These are phyloP conservation scores for Candida tibetensis DNA, from an alignment of 805 yeast species.

Conservation along the genomic window DNA sequence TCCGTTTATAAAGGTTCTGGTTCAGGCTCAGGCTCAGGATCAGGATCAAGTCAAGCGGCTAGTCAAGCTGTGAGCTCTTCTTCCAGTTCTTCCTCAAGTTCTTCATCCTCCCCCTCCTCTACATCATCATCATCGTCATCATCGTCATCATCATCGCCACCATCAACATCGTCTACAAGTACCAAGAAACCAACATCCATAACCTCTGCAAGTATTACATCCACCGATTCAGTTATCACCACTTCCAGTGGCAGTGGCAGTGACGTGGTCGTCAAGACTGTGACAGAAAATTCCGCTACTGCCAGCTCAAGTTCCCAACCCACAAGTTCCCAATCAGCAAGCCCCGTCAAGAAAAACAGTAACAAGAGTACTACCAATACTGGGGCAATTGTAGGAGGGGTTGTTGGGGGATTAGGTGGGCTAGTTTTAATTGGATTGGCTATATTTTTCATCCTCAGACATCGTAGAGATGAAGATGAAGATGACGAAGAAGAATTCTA, in stretches of 20 bases:
- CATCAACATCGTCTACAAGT: constrained; percentile 9
- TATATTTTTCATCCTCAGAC: constrained; percentile 31
- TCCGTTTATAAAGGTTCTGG: constrained; percentile 29
- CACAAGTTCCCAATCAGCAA: background rate
- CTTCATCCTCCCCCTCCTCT: constrained; percentile 7
- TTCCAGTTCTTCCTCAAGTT: background rate
- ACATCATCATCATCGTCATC: constrained; percentile 14
- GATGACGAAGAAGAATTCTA: constrained; percentile 38
- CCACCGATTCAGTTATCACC: constrained; percentile 3
- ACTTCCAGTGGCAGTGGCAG: constrained; percentile 5
- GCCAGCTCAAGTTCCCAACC: constrained; percentile 2
- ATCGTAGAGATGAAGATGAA: constrained; percentile 50
- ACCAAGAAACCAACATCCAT: constrained; percentile 8
- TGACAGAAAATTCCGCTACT: constrained; percentile 8
- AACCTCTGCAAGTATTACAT: background rate
- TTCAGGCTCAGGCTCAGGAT: background rate
- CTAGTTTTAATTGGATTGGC: constrained; percentile 21
- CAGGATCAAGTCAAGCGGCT: background rate
- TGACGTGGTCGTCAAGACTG: constrained; percentile 9
- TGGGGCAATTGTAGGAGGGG: constrained; percentile 46
- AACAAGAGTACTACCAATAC: constrained; percentile 26
- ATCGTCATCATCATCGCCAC: constrained; percentile 4
- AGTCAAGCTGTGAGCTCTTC: background rate
- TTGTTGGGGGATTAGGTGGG: constrained; percentile 42
- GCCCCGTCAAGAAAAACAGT: background rate